These are phyloP conservation scores for Tritrichomonas foetus DNA, from an alignment of 208 protist species.

Conservation along the genomic window DNA sequence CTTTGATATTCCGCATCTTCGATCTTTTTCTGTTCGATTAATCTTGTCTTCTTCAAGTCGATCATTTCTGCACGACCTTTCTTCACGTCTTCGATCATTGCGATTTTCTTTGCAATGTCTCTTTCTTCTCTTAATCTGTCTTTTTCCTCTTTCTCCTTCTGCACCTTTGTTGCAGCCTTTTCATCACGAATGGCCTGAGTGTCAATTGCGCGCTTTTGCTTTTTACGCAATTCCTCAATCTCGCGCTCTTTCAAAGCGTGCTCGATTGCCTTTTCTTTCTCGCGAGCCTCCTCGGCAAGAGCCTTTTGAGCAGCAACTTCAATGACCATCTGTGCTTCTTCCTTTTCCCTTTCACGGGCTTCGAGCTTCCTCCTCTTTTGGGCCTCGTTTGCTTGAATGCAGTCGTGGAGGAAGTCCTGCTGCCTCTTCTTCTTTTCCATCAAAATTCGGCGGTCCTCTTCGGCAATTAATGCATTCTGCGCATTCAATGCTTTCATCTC, in stretches of 20 bases:
- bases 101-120: neutral
- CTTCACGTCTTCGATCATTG: no score
- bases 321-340: neutral
- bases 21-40: neutral
- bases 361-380: neutral
- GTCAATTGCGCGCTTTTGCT: constrained; percentile 14
- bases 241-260: neutral
- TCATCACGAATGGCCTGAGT: neutral
- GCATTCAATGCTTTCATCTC: neutral
- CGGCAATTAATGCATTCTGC: neutral
- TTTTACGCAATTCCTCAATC: neutral
- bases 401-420: constrained; percentile 26
- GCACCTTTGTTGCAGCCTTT: neutral
- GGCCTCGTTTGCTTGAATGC: neutral
- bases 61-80: neutral
- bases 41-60: neutral
- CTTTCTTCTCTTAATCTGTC: neutral
- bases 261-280: neutral
- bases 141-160: neutral
- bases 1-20: neutral
- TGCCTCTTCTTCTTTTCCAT: neutral
- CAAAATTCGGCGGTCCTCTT: neutral
- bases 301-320: neutral
- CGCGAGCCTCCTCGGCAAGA: neutral
- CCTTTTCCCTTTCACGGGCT: neutral